Conservation (phyloP, 2,329 filamentous ascomycete genomes). For the Mycocentrospora acerina region DNA sequence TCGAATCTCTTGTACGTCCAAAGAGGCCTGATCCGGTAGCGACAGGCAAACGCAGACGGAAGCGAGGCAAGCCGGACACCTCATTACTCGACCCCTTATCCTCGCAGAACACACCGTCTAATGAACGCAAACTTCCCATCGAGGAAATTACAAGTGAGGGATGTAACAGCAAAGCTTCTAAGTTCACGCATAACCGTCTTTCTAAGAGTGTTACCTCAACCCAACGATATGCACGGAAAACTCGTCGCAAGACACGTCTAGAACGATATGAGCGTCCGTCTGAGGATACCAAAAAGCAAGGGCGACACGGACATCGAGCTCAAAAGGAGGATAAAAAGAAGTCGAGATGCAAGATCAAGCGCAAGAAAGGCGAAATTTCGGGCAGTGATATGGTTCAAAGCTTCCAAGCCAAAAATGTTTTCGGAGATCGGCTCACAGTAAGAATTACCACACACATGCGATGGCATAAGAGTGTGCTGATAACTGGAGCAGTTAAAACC, state of each 20-base stretch:
- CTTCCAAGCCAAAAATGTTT: constrained; percentile 50
- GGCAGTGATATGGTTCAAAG: constrained; percentile 43
- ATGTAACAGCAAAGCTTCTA: constrained; percentile 17
- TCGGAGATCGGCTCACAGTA: constrained; percentile 51
- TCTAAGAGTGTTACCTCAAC: constrained; percentile 20
- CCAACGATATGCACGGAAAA: constrained; percentile 44
- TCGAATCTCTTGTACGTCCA: constrained; percentile 23
- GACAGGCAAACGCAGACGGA: constrained; percentile 29
- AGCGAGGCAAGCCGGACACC: constrained; percentile 43
- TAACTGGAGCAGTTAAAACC: constrained; percentile 46
- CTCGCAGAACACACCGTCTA: constrained; percentile 7
- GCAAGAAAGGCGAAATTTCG: constrained; percentile 39
- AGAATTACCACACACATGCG: constrained; percentile 15
- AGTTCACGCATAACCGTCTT: constrained; percentile 11
- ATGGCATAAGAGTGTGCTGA: constrained; percentile 20
- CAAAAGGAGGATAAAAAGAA: constrained; percentile 31
- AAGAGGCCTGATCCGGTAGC: constrained; percentile 15
- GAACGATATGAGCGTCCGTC: constrained; percentile 48
- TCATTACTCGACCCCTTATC: constrained; percentile 35
- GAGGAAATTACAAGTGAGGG: constrained; percentile 9
- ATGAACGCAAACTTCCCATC: constrained; percentile 3
- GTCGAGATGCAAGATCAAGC: constrained; percentile 38
- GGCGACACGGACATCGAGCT: constrained; percentile 16
- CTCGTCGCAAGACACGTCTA: constrained; percentile 50
- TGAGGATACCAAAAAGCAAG: constrained; percentile 28